A percentile compares a stretch with the other conserved stretches of the same genome.
Evolutionary conservation across 2,329 filamentous ascomycete species (phyloP).

Genomic region (Alternaria arborescens): DNA sequence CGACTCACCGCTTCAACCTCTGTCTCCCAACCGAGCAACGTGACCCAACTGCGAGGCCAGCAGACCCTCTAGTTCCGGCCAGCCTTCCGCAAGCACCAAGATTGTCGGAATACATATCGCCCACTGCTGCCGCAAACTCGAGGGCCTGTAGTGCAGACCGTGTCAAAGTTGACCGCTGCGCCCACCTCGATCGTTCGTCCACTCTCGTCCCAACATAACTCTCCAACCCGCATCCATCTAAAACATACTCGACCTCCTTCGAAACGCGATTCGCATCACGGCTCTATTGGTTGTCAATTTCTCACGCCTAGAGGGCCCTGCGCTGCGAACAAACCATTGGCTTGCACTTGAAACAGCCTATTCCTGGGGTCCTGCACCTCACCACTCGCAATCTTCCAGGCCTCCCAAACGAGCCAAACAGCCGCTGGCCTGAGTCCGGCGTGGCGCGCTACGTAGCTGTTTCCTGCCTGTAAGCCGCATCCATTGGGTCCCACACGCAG

Average conservation of each 20-base stretch:
- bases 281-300: slow-evolving; percentile 46
- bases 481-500: slow-evolving; percentile 43
- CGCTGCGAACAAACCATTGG: slow-evolving; percentile 38
- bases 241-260: slow-evolving; percentile 42
- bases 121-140: slow-evolving; percentile 21
- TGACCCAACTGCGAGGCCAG: slow-evolving; percentile 38
- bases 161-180: slow-evolving; percentile 5
- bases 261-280: slow-evolving; percentile 41
- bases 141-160: slow-evolving; percentile 20
- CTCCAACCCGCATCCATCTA: slow-evolving; percentile 33
- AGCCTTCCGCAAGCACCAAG: slow-evolving; percentile 19
- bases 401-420: slow-evolving; percentile 43
- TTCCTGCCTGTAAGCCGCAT: slow-evolving; percentile 21
- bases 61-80: slow-evolving; percentile 30
- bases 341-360: slow-evolving; percentile 50
- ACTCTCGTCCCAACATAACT: slow-evolving; percentile 2
- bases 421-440: slow-evolving; percentile 38
- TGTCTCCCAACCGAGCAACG: slow-evolving; percentile 26
- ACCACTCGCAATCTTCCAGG: slow-evolving; percentile 38
- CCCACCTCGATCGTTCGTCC: slow-evolving; percentile 14
- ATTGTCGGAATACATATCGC: slow-evolving; percentile 31
- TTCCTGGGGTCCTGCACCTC: slow-evolving; percentile 39
- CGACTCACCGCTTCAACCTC: slow-evolving; percentile 45
- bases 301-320: slow-evolving; percentile 35
- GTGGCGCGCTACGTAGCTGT: slow-evolving; percentile 43